Percentiles rank a stretch among this genome's conserved stretches.
Evolutionary conservation across 2,329 filamentous ascomycete genomes (phyloP).

Genomic region (Cercospora beticola): DNA sequence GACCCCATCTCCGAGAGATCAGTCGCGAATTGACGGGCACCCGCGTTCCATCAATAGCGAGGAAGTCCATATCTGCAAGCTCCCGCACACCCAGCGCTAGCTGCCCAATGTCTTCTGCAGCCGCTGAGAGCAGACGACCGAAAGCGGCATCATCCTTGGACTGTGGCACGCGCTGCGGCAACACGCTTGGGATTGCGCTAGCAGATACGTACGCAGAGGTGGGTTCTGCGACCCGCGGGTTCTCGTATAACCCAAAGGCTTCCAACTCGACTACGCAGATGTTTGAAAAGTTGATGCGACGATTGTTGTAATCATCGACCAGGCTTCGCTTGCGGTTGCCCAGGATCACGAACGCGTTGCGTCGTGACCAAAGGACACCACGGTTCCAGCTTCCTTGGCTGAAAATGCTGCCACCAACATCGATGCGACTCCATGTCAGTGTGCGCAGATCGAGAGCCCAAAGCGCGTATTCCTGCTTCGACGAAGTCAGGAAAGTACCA

Average conservation of each 20-base stretch:
- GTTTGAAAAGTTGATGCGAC: slow-evolving; percentile 95
- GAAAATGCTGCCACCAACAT: slow-evolving; percentile 90
- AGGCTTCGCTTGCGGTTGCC: slow-evolving; percentile 90
- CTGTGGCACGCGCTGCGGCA: slow-evolving; percentile 14
- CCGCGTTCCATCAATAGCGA: slow-evolving; percentile 85
- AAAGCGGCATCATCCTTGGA: slow-evolving; percentile 59
- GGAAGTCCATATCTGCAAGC: slow-evolving; percentile 92
- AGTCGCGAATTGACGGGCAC: slow-evolving; percentile 93
- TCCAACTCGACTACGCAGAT: slow-evolving; percentile 96
- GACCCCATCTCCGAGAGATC: slow-evolving; percentile 84
- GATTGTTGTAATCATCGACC: slow-evolving; percentile 97
- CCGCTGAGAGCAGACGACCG: slow-evolving; percentile 71
- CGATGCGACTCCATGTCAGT: slow-evolving; percentile 91
- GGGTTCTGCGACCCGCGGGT: slow-evolving; percentile 75
- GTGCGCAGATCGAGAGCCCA: slow-evolving; percentile 91
- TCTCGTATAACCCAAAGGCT: slow-evolving; percentile 95
- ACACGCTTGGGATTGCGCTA: slow-evolving; percentile 59
- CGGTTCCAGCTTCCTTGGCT: slow-evolving; percentile 98
- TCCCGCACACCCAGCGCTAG: slow-evolving; percentile 78
- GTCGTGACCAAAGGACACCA: slow-evolving; percentile 85
- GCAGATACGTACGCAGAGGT: slow-evolving; percentile 82
- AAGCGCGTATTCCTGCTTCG: slow-evolving; percentile 95
- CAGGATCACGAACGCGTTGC: slow-evolving; percentile 93
- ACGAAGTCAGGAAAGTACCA: slow-evolving; percentile 94
- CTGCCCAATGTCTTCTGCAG: slow-evolving; percentile 82